Conservation (phyloP, 106 monocot genomes). For the Chionographis japonica region DNA sequence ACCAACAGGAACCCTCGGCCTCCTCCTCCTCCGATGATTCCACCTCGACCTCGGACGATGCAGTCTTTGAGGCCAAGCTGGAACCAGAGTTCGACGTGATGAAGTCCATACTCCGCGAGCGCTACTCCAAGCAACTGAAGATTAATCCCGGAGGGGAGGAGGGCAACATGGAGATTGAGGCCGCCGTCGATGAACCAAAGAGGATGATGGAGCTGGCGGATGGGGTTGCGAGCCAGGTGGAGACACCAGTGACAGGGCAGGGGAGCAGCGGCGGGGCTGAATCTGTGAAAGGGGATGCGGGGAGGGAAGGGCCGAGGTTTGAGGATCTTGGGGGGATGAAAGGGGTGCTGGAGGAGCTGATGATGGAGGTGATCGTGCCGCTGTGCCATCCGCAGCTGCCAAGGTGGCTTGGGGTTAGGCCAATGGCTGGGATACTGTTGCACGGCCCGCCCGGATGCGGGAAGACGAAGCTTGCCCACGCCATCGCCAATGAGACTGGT, state of each 20-base stretch:
- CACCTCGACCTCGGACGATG: slow-evolving; percentile 23
- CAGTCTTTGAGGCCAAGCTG: slow-evolving; percentile 35
- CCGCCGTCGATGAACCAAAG: slow-evolving; percentile 24
- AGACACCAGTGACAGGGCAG: not conserved
- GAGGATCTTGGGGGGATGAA: slow-evolving; percentile 80
- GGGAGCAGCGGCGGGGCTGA: not conserved
- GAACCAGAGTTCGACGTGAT: slow-evolving; percentile 58
- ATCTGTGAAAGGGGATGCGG: not conserved
- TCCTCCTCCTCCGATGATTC: slow-evolving; percentile 20
- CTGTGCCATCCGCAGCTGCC: slow-evolving; percentile 73
- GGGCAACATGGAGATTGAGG: slow-evolving; percentile 53
- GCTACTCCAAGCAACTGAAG: slow-evolving; percentile 27
- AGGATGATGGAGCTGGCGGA: not conserved
- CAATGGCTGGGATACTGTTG: slow-evolving; percentile 69
- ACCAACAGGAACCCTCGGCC: not conserved
- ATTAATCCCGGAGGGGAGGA: slow-evolving; percentile 8
- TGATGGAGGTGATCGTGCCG: slow-evolving; percentile 82
- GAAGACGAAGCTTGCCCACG: slow-evolving; percentile 87
- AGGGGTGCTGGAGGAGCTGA: slow-evolving; percentile 60
- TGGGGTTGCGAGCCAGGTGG: slow-evolving; percentile 4
- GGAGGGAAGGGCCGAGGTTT: slow-evolving; percentile 53
- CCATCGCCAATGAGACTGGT: slow-evolving; percentile 93
- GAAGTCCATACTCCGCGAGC: slow-evolving; percentile 58
- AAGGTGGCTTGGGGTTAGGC: slow-evolving; percentile 56
- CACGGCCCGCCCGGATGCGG: slow-evolving; percentile 95